Evolutionary conservation across 2,329 filamentous ascomycete species (phyloP).

Genomic region (Paramyrothecium sp.): DNA sequence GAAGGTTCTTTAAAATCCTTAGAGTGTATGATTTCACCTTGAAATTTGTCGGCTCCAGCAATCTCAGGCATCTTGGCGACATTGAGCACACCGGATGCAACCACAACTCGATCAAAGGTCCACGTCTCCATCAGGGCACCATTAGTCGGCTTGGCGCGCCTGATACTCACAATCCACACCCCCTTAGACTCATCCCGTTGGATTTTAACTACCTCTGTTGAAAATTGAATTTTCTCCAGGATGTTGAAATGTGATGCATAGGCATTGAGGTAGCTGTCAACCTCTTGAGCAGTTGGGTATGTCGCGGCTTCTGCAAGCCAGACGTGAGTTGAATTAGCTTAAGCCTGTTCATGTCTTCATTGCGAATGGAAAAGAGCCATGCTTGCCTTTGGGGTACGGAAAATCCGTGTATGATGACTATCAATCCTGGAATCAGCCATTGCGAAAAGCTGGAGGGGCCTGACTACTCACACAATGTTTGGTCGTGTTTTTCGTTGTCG

Average conservation of each 20-base stretch:
- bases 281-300: slow-evolving; percentile 21
- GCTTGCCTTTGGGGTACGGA: too few relatives aligned
- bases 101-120: slow-evolving; percentile 33
- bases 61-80: slow-evolving; percentile 31
- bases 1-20: slow-evolving; percentile 29
- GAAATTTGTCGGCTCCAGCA: slow-evolving; percentile 35
- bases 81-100: slow-evolving; percentile 31
- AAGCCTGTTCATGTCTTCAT: too few relatives aligned
- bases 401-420: too few relatives aligned
- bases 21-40: slow-evolving; percentile 38
- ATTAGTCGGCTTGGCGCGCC: slow-evolving; percentile 11
- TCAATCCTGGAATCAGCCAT: too few relatives aligned
- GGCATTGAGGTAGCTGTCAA: slow-evolving; percentile 28
- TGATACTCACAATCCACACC: too few relatives aligned
- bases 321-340: too few relatives aligned
- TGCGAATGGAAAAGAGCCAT: too few relatives aligned
- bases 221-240: slow-evolving; percentile 21
- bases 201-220: slow-evolving; percentile 20
- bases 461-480: too few relatives aligned
- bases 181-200: slow-evolving; percentile 8
- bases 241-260: slow-evolving; percentile 30
- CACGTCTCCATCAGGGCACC: slow-evolving; percentile 12
- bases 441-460: too few relatives aligned
- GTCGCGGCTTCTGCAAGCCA: slow-evolving; percentile 4
- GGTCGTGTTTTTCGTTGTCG: not conserved